phyloP scores from a whole-genome alignment of 345 rosid genomes.

The Eucalyptus shirleyi region DNA sequence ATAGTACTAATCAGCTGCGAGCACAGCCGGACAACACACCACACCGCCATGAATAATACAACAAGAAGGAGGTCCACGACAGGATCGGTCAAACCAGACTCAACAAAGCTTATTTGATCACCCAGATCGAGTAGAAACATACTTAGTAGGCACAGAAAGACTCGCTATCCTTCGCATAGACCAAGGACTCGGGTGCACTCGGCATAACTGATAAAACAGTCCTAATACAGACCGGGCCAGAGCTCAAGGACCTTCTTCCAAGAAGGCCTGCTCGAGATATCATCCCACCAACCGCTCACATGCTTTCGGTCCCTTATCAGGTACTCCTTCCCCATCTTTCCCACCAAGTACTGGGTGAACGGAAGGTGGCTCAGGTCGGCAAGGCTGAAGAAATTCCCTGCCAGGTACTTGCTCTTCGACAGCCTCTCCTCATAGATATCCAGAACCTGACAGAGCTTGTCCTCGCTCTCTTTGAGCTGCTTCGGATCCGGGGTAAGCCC shows the following conservation, averaged over 20 bases:
- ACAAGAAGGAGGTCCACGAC: background rate
- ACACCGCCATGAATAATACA: background rate
- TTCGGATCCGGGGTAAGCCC: constrained; percentile 38
- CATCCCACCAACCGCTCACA: constrained; percentile 59
- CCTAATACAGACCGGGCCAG: background rate
- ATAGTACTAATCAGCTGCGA: background rate
- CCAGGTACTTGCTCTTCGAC: constrained; percentile 47
- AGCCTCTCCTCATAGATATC: constrained; percentile 61
- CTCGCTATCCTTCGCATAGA: too few species aligned
- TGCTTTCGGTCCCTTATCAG: constrained; percentile 52
- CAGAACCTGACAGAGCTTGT: constrained; percentile 35
- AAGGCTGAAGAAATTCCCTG: constrained; percentile 52
- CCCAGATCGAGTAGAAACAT: background rate
- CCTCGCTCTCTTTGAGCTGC: constrained; percentile 46
- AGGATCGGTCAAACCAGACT: background rate
- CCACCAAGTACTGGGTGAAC: constrained; percentile 43
- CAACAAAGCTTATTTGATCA: background rate
- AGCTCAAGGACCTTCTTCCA: constrained; percentile 39
- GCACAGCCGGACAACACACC: background rate
- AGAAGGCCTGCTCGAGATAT: constrained; percentile 50
- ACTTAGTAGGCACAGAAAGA: background rate
- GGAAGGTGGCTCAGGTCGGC: constrained; percentile 71
- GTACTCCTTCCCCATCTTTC: constrained; percentile 29
- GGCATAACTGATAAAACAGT: background rate
- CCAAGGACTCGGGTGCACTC: background rate